Evolutionary conservation across 148 eudicot genomes (phyloP), one percentile per base, ranked within the genome.

Genomic region (Fagopyrum tataricum): DNA sequence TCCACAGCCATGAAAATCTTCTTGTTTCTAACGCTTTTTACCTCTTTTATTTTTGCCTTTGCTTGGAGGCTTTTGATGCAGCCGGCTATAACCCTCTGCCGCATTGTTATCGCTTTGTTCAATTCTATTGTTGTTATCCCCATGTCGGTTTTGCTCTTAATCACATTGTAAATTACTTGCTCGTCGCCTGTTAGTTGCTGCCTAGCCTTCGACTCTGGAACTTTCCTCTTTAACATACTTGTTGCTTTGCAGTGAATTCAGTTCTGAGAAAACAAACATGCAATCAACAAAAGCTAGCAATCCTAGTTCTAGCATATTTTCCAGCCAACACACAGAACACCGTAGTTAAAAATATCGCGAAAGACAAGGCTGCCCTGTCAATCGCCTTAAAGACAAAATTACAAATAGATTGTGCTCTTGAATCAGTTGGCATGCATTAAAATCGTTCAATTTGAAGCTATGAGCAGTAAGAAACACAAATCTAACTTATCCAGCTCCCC

Each of bases 1-100:
- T 95, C 96, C 0, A 14, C 52, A 15, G 88, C 96, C 85, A 95
- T 81, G 70, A 77, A 85, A 56, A 84, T 86, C 73, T 74, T 88
- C 37, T 79, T 86, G 76, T 85, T 91, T 73, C 71, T 71, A 70
- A 87, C 76, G 55, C 84, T 83, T 13, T 79, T 67, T 2, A 90
- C 96, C 76, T 91, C 90, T 79, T 95, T 95, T 31, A 95, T 80
- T 74, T 77, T 51, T 3, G 62, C 68, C 62, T 72, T 78, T 4
- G 11, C 3, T 52, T 68, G n/a, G 49, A 91, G 87, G 17, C 71
- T 53, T 77, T 87, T 88, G 76, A 90, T 66, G 51, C 83, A 72
- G 74, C 79, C 88, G 23, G 55, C 81, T 23, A 91, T 76, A 15
- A 44, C 43, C 20, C 10, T 72, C 6, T 67, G 46, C 4, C 21